A percentile compares a stretch with the other conserved stretches of the same genome.
phyloP scores from a whole-genome alignment of 2,329 filamentous ascomycete genomes.

The Neopestalotiopsis clavispora region DNA sequence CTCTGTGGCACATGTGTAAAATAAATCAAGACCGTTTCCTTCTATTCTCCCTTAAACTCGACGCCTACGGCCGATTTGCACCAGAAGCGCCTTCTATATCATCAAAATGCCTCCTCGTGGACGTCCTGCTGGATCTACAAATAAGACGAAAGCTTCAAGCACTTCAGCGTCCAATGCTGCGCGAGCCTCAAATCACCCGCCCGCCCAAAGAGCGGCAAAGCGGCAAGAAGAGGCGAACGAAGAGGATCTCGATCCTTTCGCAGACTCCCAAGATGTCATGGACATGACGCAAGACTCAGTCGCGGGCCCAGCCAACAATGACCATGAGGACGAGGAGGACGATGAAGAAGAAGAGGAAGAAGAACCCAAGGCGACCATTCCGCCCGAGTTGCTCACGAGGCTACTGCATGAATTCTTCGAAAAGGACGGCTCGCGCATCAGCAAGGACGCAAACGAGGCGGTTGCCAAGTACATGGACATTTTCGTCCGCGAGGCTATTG shows the following conservation, averaged over 20 bases:
- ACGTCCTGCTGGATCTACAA: conserved; percentile 32
- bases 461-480: conserved; percentile 88
- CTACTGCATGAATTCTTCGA: conserved; percentile 83
- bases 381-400: conserved; percentile 74
- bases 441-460: conserved; percentile 76
- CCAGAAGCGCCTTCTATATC: not conserved
- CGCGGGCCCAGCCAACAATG: conserved; percentile 27
- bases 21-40: not conserved
- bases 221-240: conserved; percentile 8
- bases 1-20: not conserved
- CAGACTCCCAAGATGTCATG: conserved; percentile 27
- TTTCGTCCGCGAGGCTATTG: conserved; percentile 88
- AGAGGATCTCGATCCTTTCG: conserved; percentile 33
- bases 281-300: conserved; percentile 26
- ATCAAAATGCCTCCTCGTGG: conserved; percentile 49
- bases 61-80: not conserved
- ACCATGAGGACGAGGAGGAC: conserved; percentile 34
- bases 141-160: conserved; percentile 21
- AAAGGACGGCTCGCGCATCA: conserved; percentile 72
- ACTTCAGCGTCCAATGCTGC: conserved; percentile 22
- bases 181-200: conserved; percentile 15
- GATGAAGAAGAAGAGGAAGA: conserved; percentile 40
- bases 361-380: conserved; percentile 60
- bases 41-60: not conserved
- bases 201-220: not conserved